These are phyloP conservation scores for Pseudozyma sp. DNA, from an alignment of 1,284 basidiomycete genomes.

Conservation along the genomic window DNA sequence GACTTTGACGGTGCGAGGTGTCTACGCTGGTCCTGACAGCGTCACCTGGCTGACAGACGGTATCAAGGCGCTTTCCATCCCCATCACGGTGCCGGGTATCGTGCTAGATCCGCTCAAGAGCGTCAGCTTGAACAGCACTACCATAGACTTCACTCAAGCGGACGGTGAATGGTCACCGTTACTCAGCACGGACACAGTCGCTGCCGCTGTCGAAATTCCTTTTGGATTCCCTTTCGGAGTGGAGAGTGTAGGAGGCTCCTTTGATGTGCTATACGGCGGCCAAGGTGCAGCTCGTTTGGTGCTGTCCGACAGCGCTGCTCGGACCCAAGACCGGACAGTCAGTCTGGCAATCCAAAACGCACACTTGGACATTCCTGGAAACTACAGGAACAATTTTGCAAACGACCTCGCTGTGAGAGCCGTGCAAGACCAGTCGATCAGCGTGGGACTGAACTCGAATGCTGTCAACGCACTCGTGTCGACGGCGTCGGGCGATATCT, in stretches of 20 bases:
- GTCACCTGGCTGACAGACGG: slow-evolving; percentile 80
- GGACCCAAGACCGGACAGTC: slow-evolving; percentile 75
- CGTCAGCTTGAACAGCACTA: slow-evolving; percentile 75
- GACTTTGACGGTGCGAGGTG: slow-evolving; percentile 75
- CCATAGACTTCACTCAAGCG: slow-evolving; percentile 75
- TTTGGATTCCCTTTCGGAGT: slow-evolving; percentile 80
- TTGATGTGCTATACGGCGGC: slow-evolving; percentile 74
- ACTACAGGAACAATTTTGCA: slow-evolving; percentile 71
- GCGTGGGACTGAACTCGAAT: slow-evolving; percentile 75
- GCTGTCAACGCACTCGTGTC: slow-evolving; percentile 73
- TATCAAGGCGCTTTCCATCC: slow-evolving; percentile 76
- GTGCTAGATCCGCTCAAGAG: slow-evolving; percentile 77
- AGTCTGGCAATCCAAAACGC: slow-evolving; percentile 76
- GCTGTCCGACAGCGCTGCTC: slow-evolving; percentile 74
- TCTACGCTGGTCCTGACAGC: slow-evolving; percentile 75
- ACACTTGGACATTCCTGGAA: slow-evolving; percentile 75
- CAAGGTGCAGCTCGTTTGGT: slow-evolving; percentile 75
- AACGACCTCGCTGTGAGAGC: slow-evolving; percentile 77
- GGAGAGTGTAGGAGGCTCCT: slow-evolving; percentile 74
- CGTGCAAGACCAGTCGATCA: slow-evolving; percentile 73
- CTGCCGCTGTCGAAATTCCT: slow-evolving; percentile 76
- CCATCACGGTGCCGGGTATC: slow-evolving; percentile 76
- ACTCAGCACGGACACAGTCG: slow-evolving; percentile 75
- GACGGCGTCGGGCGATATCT: slow-evolving; percentile 78
- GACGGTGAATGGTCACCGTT: slow-evolving; percentile 72